Evolutionary conservation across 1,284 basidiomycete genomes (phyloP).

Genomic region (Tilletia setariae): DNA sequence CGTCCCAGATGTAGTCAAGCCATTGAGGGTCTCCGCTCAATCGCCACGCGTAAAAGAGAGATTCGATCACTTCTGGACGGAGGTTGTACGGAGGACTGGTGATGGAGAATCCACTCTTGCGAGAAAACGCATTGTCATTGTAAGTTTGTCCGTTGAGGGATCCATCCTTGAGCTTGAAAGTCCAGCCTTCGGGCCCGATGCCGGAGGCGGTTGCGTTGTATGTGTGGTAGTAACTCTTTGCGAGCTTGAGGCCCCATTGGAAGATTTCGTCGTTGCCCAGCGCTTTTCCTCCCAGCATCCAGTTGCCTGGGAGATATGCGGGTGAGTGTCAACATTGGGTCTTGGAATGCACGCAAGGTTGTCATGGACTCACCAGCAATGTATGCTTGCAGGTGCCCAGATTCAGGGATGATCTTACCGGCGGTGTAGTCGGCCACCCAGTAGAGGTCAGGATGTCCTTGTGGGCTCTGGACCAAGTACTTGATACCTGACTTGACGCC

Average conservation of each 20-base stretch:
- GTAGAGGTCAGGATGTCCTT: slow-evolving; percentile 24
- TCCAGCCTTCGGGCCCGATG: slow-evolving; percentile 42
- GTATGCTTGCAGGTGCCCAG: slow-evolving; percentile 30
- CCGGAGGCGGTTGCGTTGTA: slow-evolving; percentile 37
- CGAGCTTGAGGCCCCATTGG: slow-evolving; percentile 36
- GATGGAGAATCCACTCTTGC: slow-evolving; percentile 36
- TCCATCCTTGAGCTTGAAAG: slow-evolving; percentile 29
- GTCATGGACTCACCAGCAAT: background rate
- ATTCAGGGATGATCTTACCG: slow-evolving; percentile 33
- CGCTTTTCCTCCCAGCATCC: slow-evolving; percentile 42
- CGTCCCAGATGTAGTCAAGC: slow-evolving; percentile 21
- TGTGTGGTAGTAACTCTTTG: slow-evolving; percentile 33
- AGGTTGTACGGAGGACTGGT: slow-evolving; percentile 35
- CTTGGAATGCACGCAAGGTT: too few species aligned
- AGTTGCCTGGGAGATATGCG: slow-evolving; percentile 28
- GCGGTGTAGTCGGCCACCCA: slow-evolving; percentile 40
- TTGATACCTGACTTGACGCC: slow-evolving; percentile 32
- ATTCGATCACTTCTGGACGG: slow-evolving; percentile 47
- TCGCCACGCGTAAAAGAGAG: slow-evolving; percentile 39
- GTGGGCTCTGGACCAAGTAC: slow-evolving; percentile 33
- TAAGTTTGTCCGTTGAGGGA: slow-evolving; percentile 24
- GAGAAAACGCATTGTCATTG: slow-evolving; percentile 31
- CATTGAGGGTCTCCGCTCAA: slow-evolving; percentile 37
- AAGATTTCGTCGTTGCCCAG: slow-evolving; percentile 26
- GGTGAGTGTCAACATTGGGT: too few species aligned